Conservation (phyloP, 805 yeast genomes). For the Schwanniomyces sp. region DNA sequence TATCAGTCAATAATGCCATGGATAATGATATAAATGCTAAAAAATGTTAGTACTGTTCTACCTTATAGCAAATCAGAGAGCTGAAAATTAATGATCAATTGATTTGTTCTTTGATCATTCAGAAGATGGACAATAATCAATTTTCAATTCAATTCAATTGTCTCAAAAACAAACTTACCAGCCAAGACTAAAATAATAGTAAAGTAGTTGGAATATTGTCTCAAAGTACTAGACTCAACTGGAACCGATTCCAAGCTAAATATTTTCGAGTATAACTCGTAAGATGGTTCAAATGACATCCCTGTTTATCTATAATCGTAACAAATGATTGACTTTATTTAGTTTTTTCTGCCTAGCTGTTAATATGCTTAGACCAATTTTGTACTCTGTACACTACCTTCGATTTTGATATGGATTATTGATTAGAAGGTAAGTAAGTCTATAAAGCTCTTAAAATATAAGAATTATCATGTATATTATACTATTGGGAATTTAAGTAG, state of each 20-base stretch:
- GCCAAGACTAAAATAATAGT: constrained; percentile 22
- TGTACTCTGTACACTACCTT: background rate
- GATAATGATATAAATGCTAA: constrained; percentile 30
- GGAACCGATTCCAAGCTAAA: constrained; percentile 21
- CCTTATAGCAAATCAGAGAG: background rate
- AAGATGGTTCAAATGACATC: constrained; percentile 23
- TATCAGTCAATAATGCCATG: constrained; percentile 26
- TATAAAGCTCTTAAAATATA: too few species aligned
- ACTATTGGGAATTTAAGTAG: too few species aligned
- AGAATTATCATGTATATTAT: too few species aligned
- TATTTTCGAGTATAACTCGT: constrained; percentile 22
- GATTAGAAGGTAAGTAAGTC: too few species aligned
- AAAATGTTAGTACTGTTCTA: constrained; percentile 13
- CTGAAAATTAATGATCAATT: too few species aligned
- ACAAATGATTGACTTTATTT: background rate
- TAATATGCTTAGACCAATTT: background rate
- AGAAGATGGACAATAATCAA: too few species aligned
- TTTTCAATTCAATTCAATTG: background rate
- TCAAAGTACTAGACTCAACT: constrained; percentile 18
- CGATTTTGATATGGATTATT: too few species aligned
- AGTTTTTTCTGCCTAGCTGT: background rate
- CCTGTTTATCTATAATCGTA: background rate
- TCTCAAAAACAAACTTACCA: constrained; percentile 15
- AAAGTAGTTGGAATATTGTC: constrained; percentile 14
- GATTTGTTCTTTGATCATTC: too few species aligned